Evolutionary conservation across 805 yeast species (phyloP).

Genomic region (Candida methanosorbosa): DNA sequence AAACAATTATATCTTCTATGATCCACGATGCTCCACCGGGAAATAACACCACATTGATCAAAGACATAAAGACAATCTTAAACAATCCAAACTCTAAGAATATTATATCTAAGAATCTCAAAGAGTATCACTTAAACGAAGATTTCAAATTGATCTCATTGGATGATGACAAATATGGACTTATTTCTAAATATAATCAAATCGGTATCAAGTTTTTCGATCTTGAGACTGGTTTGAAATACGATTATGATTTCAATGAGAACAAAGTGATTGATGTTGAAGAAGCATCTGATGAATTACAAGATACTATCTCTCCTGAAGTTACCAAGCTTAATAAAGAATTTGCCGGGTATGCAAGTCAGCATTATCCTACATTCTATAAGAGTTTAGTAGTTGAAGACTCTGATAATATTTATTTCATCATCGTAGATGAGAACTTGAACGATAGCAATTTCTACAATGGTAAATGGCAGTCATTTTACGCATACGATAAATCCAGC

Average conservation of each 20-base stretch:
- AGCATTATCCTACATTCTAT: conserved; percentile 56
- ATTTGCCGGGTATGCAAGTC: conserved; percentile 44
- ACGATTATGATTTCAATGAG: conserved; percentile 50
- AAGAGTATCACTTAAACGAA: conserved; percentile 17
- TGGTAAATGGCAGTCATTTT: conserved; percentile 79
- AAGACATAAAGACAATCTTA: conserved; percentile 20
- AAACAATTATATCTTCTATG: conserved; percentile 22
- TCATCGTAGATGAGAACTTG: conserved; percentile 63
- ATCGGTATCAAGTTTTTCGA: conserved; percentile 49
- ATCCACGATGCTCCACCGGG: conserved; percentile 52
- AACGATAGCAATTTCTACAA: conserved; percentile 78
- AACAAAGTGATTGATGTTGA: conserved; percentile 47
- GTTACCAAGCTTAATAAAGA: conserved; percentile 10
- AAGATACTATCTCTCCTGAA: conserved; percentile 2
- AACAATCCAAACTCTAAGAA: conserved; percentile 16
- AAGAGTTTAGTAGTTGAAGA: conserved; percentile 36
- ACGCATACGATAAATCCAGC: conserved; percentile 30
- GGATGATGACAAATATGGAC: conserved; percentile 16
- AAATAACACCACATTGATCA: conserved; percentile 27
- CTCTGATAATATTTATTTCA: conserved; percentile 26
- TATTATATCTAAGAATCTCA: conserved; percentile 16
- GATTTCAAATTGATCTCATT: conserved; percentile 24
- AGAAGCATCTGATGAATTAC: conserved; percentile 11
- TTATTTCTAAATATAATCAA: conserved; percentile 42
- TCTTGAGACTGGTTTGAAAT: conserved; percentile 34